Percentiles rank a stretch among this genome's conserved stretches.
Evolutionary conservation across 2,329 filamentous ascomycete species (phyloP).

Genomic region (Botryotinia calthae): DNA sequence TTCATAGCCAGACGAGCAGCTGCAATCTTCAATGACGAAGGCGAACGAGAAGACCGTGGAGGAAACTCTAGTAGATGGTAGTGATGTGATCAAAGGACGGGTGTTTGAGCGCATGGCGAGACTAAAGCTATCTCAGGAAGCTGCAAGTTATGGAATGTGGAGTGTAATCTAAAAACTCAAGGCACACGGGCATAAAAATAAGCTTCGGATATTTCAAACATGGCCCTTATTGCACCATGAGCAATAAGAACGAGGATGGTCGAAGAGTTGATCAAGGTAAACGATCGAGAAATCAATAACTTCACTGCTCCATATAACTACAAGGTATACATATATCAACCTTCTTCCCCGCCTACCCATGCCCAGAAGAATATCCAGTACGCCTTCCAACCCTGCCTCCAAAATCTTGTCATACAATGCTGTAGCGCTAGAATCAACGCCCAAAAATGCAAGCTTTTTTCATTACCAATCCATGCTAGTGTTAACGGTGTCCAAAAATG

Average conservation of each 20-base stretch:
- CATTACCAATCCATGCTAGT: neutral
- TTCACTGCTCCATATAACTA: conserved; percentile 6
- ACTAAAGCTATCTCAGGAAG: neutral
- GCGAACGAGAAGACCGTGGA: neutral
- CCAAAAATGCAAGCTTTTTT: conserved; percentile 10
- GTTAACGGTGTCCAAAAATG: conserved; percentile 51
- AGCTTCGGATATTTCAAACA: neutral
- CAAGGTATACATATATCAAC: conserved; percentile 15
- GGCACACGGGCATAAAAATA: neutral
- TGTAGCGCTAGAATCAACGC: conserved; percentile 10
- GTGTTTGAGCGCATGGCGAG: neutral
- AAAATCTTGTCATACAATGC: conserved; percentile 4
- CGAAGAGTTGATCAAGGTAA: neutral
- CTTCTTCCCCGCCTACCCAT: neutral
- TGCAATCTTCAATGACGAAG: neutral
- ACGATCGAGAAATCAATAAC: conserved; percentile 9
- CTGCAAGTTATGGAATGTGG: neutral
- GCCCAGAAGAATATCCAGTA: conserved; percentile 11
- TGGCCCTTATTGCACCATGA: neutral
- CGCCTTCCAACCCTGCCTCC: conserved; percentile 7
- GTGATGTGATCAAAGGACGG: neutral
- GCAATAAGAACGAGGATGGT: no score
- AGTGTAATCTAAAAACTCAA: no score
- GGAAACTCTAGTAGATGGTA: neutral
- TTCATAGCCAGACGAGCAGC: neutral